Evolutionary conservation across 345 rosid genomes (phyloP), one percentile per base, ranked within the genome.

Genomic region (Rhizophora apiculata): DNA sequence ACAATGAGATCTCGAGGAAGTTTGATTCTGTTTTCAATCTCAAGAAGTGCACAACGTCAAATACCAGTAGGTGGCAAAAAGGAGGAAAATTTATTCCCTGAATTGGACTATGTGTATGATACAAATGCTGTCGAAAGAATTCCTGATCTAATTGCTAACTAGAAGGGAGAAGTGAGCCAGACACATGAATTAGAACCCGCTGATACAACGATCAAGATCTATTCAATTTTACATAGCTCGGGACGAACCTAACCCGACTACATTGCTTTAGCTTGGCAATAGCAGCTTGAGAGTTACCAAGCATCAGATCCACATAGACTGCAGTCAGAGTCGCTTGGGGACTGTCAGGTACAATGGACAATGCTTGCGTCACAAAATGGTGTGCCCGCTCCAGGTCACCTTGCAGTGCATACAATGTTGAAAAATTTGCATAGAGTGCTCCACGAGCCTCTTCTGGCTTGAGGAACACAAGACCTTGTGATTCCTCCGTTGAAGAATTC

Each of bases 371-470:
- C 55, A 84, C 85, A 57, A 90, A 84, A 68, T 83, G 82, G 46
- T 77, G 75, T 29, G 99, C 99, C 63, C 72, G 81, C 61, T 89
- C 87, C 20, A 86, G 72, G 58, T 89, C 94, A 34, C 98, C 98
- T 75, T 92, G 90, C 54, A 84, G 64, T 21, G 98, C 98, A 53
- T 56, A 81, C 74, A 82, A 72, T 0, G 84, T 79, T 2, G 97
- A 96, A 51, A 96, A 85, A 86, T 96, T 84, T 52, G 88, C 86
- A 31, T 85, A 96, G 46, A 96, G 93, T 48, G 78, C 74, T 64
- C 96, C 99, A 3, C 88, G 87, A 53, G 99, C 98, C 84, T 88
- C 98, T 73, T 84, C 93, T 6, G 99, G 99, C 72, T 83, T 90
- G 13, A 86, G 90, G 76, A 83, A 83, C 71, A 63, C 63, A 21